A percentile compares a stretch with the other conserved stretches of the same genome.
These are phyloP conservation scores for Cydonia oblonga DNA, from an alignment of 331 rosid species.

Conservation along the genomic window DNA sequence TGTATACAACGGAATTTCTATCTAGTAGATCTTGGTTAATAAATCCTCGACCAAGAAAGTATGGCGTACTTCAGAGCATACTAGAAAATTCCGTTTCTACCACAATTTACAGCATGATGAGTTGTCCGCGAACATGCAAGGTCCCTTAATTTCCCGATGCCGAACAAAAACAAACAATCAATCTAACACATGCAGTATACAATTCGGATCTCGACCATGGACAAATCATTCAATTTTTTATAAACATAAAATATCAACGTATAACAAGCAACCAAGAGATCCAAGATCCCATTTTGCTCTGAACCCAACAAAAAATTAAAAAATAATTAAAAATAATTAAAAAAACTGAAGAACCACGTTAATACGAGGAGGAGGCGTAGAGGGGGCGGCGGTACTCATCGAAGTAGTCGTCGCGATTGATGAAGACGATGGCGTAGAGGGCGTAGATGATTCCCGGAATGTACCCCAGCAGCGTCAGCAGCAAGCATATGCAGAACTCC, in stretches of 20 bases:
- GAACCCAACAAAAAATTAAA: no score
- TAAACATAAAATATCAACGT: no score
- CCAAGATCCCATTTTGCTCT: not conserved
- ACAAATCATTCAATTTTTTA: no score
- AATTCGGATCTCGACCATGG: no score
- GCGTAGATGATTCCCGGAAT: conserved; percentile 92
- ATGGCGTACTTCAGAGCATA: no score
- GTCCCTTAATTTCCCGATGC: no score
- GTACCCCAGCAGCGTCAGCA: conserved; percentile 78
- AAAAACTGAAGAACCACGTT: no score
- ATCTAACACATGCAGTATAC: not conserved
- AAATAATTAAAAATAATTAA: no score
- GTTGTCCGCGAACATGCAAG: no score
- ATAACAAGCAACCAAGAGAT: not conserved
- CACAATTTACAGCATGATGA: not conserved
- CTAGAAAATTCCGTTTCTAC: not conserved
- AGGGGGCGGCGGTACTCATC: conserved; percentile 82
- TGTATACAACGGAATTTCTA: no score
- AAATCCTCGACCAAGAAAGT: no score
- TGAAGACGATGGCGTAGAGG: conserved; percentile 65
- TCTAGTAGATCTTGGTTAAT: rapidly evolving
- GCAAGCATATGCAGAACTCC: conserved; percentile 74
- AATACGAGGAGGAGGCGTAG: conserved; percentile 35
- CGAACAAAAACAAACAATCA: not conserved
- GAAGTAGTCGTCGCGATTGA: conserved; percentile 77